Evolutionary conservation across 2,329 filamentous ascomycete species (phyloP).

Genomic region (Ceratocystis ficicola): DNA sequence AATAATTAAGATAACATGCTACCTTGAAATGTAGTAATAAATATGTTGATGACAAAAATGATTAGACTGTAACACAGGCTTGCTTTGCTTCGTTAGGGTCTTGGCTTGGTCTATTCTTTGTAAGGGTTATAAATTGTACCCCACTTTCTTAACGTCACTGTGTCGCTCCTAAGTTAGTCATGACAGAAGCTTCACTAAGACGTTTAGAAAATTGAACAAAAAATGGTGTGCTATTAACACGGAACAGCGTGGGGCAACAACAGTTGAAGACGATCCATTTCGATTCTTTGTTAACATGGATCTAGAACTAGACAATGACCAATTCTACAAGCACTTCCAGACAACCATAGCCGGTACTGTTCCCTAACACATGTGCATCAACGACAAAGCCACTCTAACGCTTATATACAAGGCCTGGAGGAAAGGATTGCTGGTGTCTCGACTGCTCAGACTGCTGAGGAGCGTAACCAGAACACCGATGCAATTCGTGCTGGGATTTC

Average conservation of each 20-base stretch:
- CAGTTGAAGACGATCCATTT: background rate
- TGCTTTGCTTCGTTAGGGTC: background rate
- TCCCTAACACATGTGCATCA: background rate
- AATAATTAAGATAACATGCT: background rate
- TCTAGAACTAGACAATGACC: constrained; percentile 52
- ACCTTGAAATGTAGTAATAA: background rate
- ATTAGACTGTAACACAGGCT: background rate
- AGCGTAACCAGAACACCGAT: constrained; percentile 70
- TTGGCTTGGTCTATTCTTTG: background rate
- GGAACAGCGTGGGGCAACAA: background rate
- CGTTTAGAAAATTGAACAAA: too few species aligned
- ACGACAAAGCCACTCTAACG: background rate
- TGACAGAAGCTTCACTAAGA: background rate
- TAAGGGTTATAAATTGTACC: background rate
- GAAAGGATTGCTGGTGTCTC: constrained; percentile 36
- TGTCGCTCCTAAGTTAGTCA: background rate
- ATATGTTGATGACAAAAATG: background rate
- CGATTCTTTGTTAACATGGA: background rate
- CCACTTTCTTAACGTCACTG: background rate
- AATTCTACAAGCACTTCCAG: constrained; percentile 76
- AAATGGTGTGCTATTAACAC: too few species aligned
- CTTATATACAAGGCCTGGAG: constrained; percentile 49
- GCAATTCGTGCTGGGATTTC: constrained; percentile 69
- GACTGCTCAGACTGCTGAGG: constrained; percentile 31
- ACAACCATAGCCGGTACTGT: constrained; percentile 55